A percentile compares a stretch with the other conserved stretches of the same genome.
Evolutionary conservation across 1,284 basidiomycete species (phyloP).

Genomic region (Cerioporus squamosus): DNA sequence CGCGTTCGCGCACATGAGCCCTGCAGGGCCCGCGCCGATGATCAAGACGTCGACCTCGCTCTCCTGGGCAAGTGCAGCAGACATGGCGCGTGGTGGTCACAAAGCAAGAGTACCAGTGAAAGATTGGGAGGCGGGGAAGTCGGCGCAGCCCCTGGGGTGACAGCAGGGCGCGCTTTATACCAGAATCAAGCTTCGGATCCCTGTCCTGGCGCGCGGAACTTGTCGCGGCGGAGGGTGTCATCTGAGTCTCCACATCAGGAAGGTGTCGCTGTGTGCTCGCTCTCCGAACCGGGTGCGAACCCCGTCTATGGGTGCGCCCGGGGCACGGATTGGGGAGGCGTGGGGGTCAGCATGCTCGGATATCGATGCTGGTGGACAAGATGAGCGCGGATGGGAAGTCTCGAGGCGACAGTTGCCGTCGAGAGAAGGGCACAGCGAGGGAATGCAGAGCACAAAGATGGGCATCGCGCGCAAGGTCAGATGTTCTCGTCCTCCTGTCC

Average conservation of each 20-base stretch:
- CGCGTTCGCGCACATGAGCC: slow-evolving; percentile 67
- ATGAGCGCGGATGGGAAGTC: background rate
- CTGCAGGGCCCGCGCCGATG: slow-evolving; percentile 61
- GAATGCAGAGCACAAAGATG: slow-evolving; percentile 14
- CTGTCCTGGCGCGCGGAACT: slow-evolving; percentile 18
- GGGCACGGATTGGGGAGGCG: background rate
- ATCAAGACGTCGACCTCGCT: slow-evolving; percentile 56
- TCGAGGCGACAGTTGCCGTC: background rate
- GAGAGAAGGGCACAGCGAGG: slow-evolving; percentile 14
- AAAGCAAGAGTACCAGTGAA: too few relatives aligned
- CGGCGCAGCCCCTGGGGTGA: background rate
- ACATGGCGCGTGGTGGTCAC: background rate
- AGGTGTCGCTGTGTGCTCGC: background rate
- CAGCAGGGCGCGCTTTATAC: slow-evolving; percentile 11
- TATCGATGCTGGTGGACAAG: background rate
- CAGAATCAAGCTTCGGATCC: slow-evolving; percentile 2
- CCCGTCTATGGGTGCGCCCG: background rate
- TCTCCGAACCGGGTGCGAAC: background rate
- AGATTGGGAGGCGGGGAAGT: background rate
- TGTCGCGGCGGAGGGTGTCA: slow-evolving; percentile 19
- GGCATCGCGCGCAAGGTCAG: slow-evolving; percentile 13
- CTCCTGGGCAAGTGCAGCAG: background rate
- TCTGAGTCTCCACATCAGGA: slow-evolving; percentile 22
- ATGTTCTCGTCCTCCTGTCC: slow-evolving; percentile 13
- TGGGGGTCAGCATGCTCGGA: background rate